phyloP scores from a whole-genome alignment of 305 asterid genomes.

The Vinca major region DNA sequence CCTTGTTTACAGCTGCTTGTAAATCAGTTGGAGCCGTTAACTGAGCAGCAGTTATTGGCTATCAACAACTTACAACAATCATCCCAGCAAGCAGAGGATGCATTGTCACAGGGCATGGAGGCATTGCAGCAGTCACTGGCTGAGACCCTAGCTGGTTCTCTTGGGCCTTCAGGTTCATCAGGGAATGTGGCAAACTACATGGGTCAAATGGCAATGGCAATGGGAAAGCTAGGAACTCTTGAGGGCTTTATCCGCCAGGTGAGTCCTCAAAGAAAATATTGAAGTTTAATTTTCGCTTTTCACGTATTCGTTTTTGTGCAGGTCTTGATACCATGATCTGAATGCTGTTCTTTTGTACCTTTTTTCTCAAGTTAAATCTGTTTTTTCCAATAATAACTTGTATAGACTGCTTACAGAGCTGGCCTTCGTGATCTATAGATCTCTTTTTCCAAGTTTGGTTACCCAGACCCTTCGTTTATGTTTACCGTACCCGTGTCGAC shows the following conservation, averaged over 20 bases:
- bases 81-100: conserved; percentile 34
- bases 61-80: conserved; percentile 30
- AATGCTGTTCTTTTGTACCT: neutral
- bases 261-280: neutral
- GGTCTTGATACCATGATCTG: neutral
- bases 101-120: conserved; percentile 34
- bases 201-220: conserved; percentile 36
- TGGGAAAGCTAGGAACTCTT: conserved; percentile 33
- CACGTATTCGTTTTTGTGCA: neutral
- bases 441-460: neutral
- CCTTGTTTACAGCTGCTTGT: conserved; percentile 21
- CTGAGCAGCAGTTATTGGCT: conserved; percentile 30
- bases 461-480: too few relatives aligned
- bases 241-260: conserved; percentile 35
- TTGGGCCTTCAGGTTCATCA: conserved; percentile 29
- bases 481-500: too few relatives aligned
- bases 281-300: neutral
- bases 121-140: conserved; percentile 33
- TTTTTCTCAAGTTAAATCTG: neutral
- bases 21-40: conserved; percentile 31
- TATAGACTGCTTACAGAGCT: neutral
- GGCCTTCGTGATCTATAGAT: neutral
- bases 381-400: neutral
- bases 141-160: conserved; percentile 30
- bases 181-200: conserved; percentile 32